These are phyloP conservation scores for Crithidia acanthocephali DNA, from an alignment of 208 protist species.

Conservation along the genomic window DNA sequence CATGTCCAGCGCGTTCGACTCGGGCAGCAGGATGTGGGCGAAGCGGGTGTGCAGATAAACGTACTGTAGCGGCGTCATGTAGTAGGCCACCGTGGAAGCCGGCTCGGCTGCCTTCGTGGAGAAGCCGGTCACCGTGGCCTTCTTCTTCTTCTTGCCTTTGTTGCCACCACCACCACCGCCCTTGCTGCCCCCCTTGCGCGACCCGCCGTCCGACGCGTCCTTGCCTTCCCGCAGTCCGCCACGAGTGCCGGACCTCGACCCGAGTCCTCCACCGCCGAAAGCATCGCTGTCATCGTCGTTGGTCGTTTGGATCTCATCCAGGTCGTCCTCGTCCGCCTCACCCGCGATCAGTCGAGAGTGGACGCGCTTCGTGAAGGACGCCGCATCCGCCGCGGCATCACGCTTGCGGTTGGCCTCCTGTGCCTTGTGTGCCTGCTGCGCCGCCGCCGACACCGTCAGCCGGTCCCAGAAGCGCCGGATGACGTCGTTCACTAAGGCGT, in stretches of 20 bases:
- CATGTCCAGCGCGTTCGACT: conserved; percentile 51
- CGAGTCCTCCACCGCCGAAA: background rate
- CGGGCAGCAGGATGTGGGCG: conserved; percentile 70
- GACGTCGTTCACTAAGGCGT: conserved; percentile 71
- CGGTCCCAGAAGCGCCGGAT: conserved; percentile 86
- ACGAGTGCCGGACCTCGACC: background rate
- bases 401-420: conserved; percentile 28
- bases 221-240: background rate
- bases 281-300: background rate
- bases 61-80: conserved; percentile 86
- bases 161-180: background rate
- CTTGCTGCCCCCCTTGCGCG: background rate
- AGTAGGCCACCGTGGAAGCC: conserved; percentile 33
- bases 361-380: conserved; percentile 10
- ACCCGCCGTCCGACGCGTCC: background rate
- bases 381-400: conserved; percentile 27
- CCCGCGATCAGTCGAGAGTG: background rate
- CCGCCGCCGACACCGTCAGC: conserved; percentile 70
- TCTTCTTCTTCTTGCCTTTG: conserved; percentile 32
- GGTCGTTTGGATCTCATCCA: conserved; percentile 24
- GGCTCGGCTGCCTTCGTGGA: conserved; percentile 14
- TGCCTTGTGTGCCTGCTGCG: conserved; percentile 34
- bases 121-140: background rate
- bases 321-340: conserved; percentile 32
- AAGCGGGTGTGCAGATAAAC: conserved; percentile 87